phyloP scores from a whole-genome alignment of 2,329 filamentous ascomycete species.

The Hawksworthiomyces lignivorus region DNA sequence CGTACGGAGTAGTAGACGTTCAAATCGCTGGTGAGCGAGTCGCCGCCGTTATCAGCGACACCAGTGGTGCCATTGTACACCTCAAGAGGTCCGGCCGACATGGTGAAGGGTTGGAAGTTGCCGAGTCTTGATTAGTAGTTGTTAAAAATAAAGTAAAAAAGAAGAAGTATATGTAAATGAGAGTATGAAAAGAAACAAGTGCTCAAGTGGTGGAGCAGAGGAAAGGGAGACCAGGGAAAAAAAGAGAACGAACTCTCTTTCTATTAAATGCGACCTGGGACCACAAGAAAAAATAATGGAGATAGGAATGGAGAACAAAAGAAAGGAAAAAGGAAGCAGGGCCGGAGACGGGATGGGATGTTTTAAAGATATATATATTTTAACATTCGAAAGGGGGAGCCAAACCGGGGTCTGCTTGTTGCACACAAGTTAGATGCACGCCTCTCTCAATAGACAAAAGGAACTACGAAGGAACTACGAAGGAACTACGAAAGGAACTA shows the following conservation, averaged over 20 bases:
- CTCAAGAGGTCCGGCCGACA: constrained; percentile 17
- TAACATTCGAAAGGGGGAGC: neutral
- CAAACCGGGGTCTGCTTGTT: no score
- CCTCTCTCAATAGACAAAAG: no score
- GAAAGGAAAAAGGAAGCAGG: neutral
- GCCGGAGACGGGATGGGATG: neutral
- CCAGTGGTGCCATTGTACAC: constrained; percentile 44
- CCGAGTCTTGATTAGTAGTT: no score
- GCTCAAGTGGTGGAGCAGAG: no score
- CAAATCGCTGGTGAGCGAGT: constrained; percentile 57
- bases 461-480: no score
- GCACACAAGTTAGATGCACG: no score
- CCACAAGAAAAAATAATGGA: no score
- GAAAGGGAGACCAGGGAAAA: constrained; percentile 2
- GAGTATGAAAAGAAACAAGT: neutral
- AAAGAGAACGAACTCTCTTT: no score
- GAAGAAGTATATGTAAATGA: no score
- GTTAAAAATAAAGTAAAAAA: neutral
- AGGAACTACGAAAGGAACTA: no score
- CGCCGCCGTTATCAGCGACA: constrained; percentile 39
- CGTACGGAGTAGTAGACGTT: constrained; percentile 64
- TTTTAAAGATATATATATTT: constrained; percentile 5
- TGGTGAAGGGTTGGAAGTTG: constrained; percentile 3
- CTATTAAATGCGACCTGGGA: no score
- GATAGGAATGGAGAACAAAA: constrained; percentile 1